Conservation (phyloP, 2,329 filamentous ascomycete genomes). For the Sporothrix curviconia region DNA sequence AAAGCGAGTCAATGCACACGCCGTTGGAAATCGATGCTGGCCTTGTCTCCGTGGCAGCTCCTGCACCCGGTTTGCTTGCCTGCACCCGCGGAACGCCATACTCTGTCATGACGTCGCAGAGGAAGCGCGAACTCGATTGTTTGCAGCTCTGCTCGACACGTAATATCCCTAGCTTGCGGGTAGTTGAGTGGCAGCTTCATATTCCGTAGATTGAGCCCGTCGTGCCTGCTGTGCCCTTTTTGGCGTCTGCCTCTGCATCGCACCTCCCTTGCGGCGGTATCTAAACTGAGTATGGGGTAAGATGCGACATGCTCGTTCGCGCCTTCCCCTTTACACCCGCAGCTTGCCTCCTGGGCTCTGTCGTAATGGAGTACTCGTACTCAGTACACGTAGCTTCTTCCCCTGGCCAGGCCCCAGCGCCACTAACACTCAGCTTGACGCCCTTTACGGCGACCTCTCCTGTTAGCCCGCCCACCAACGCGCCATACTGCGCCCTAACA, state of each 20-base stretch:
- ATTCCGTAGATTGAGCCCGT: too few relatives aligned
- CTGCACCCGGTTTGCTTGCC: constrained; percentile 1
- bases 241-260: too few relatives aligned
- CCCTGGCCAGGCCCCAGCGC: not conserved
- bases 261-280: too few relatives aligned
- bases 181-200: too few relatives aligned
- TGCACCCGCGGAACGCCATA: not conserved
- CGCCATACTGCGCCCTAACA: not conserved
- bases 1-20: not conserved
- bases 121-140: not conserved
- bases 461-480: not conserved
- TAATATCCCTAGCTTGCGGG: too few relatives aligned
- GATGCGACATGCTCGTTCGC: too few relatives aligned
- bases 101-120: not conserved
- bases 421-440: not conserved
- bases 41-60: not conserved
- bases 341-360: not conserved
- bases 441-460: not conserved
- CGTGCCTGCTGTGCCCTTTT: too few relatives aligned
- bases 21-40: not conserved
- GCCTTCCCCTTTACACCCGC: not conserved
- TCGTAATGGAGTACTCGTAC: constrained; percentile 6
- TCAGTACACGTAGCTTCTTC: constrained; percentile 4
- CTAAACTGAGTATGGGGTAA: too few relatives aligned
- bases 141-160: not conserved